phyloP scores from a whole-genome alignment of 306 rosid species.

The Delonix regia region DNA sequence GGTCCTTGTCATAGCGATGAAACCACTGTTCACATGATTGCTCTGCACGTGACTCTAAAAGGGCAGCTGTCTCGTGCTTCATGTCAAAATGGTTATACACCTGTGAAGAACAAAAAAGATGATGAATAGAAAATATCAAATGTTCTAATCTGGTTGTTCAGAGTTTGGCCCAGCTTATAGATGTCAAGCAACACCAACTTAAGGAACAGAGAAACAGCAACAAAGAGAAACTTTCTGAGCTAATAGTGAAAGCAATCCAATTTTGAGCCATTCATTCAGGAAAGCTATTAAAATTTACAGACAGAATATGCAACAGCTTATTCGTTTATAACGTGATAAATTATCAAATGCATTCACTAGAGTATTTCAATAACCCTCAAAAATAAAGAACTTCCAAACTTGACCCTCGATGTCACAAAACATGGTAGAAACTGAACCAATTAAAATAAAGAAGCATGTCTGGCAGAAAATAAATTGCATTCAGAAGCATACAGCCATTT shows the following conservation, averaged over 20 bases:
- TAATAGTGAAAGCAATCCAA: slow-evolving; percentile 18
- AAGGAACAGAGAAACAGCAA: slow-evolving; percentile 17
- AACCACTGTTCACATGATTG: slow-evolving; percentile 84
- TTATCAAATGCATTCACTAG: not conserved
- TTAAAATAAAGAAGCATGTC: not conserved
- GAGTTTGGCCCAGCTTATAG: slow-evolving; percentile 30
- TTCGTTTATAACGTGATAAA: not conserved
- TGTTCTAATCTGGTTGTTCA: not conserved
- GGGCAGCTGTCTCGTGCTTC: slow-evolving; percentile 96
- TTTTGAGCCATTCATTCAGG: slow-evolving; percentile 11
- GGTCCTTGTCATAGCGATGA: slow-evolving; percentile 74
- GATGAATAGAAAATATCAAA: slow-evolving; percentile 11
- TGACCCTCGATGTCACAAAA: slow-evolving; percentile 19
- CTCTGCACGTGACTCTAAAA: slow-evolving; percentile 83
- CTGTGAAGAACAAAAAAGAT: slow-evolving; percentile 46
- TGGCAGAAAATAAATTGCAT: slow-evolving; percentile 18
- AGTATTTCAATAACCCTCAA: not conserved
- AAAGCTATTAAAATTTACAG: slow-evolving; percentile 17
- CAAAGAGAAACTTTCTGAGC: not conserved
- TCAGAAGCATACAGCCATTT: slow-evolving; percentile 17
- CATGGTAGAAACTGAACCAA: slow-evolving; percentile 3
- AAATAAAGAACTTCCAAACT: not conserved
- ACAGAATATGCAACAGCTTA: slow-evolving; percentile 22
- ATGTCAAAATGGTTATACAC: slow-evolving; percentile 95
- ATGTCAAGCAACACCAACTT: slow-evolving; percentile 23